Conservation (phyloP, 345 rosid species). For the Clarkia xantiana region DNA sequence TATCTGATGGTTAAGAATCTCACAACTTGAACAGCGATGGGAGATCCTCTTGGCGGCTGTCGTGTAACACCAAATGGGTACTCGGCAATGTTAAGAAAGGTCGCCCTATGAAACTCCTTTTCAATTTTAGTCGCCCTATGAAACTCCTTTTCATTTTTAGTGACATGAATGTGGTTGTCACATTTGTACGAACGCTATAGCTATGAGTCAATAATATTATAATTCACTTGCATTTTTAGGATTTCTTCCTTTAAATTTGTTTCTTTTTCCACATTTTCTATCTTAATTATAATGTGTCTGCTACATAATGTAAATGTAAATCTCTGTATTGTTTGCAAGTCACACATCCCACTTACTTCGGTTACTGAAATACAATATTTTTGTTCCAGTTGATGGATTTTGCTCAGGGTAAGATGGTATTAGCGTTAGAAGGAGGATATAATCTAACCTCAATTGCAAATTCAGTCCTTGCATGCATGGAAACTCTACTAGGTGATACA, state of each 20-base stretch:
- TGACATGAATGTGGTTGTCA: not conserved
- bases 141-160: not conserved
- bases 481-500: constrained; percentile 59
- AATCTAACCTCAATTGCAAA: constrained; percentile 72
- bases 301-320: not conserved
- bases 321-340: no score
- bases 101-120: constrained; percentile 9
- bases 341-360: no score
- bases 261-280: not conserved
- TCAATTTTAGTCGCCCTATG: constrained; percentile 16
- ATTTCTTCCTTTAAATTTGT: no score
- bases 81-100: constrained; percentile 68
- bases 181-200: not conserved
- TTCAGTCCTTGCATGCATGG: constrained; percentile 74
- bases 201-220: no score
- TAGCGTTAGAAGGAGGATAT: constrained; percentile 94
- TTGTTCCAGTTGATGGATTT: constrained; percentile 64
- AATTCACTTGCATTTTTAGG: no score
- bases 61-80: constrained; percentile 73
- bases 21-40: constrained; percentile 34
- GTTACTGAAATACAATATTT: not conserved
- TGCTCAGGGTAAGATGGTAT: constrained; percentile 66
- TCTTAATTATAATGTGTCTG: not conserved
- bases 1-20: not conserved
- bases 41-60: constrained; percentile 92